Conservation (phyloP, 768 basidiomycete genomes). For the Lactarius hengduanensis region DNA sequence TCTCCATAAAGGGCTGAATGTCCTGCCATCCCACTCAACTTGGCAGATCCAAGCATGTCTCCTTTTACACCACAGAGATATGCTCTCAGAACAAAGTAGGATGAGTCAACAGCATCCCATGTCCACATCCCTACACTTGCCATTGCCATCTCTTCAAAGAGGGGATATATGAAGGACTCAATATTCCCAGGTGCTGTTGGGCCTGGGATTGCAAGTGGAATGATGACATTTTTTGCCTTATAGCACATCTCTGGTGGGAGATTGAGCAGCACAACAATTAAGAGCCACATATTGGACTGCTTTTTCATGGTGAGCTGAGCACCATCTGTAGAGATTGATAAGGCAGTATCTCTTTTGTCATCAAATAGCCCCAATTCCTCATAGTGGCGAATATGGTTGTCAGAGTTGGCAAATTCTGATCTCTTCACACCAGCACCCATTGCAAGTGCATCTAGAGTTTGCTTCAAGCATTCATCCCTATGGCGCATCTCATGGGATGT, state of each 20-base stretch:
- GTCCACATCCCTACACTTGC: slow-evolving; percentile 4
- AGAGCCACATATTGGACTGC: slow-evolving; percentile 35
- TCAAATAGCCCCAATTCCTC: background rate
- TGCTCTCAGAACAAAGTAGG: slow-evolving; percentile 17
- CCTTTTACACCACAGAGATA: slow-evolving; percentile 32
- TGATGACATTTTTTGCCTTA: slow-evolving; percentile 1
- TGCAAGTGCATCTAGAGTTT: background rate
- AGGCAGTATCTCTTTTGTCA: slow-evolving; percentile 29
- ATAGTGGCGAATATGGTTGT: background rate
- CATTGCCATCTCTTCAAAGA: slow-evolving; percentile 2
- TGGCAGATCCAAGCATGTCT: slow-evolving; percentile 38
- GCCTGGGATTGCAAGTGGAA: slow-evolving; percentile 7
- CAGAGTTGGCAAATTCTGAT: slow-evolving; percentile 2
- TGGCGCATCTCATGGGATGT: background rate
- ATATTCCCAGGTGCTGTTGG: background rate
- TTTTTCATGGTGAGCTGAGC: slow-evolving; percentile 39
- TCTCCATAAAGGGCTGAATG: too few relatives aligned
- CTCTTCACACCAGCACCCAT: background rate
- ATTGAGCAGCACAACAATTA: slow-evolving; percentile 32
- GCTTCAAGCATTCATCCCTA: background rate
- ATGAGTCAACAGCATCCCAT: background rate
- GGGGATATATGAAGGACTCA: slow-evolving; percentile 2
- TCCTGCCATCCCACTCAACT: too few relatives aligned
- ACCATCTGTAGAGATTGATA: slow-evolving; percentile 34
- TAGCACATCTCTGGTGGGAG: slow-evolving; percentile 8